These are phyloP conservation scores for Mycena belliarum DNA, from an alignment of 768 basidiomycete species.

Conservation along the genomic window DNA sequence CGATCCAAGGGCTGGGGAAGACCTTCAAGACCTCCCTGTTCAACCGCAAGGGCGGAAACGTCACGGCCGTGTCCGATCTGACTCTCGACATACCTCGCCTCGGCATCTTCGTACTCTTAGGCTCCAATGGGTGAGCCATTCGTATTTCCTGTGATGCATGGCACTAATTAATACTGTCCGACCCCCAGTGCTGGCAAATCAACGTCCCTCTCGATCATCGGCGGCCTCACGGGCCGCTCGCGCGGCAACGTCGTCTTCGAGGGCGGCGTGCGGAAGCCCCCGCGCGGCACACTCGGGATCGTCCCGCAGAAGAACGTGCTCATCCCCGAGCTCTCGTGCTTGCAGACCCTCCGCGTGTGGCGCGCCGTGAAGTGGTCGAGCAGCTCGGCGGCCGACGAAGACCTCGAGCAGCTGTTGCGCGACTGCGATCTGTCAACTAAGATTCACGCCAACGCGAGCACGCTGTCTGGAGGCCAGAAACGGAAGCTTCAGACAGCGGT, in stretches of 20 bases:
- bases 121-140: slow-evolving; percentile 60
- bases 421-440: slow-evolving; percentile 78
- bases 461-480: slow-evolving; percentile 80
- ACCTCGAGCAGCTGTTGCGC: slow-evolving; percentile 61
- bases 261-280: slow-evolving; percentile 52
- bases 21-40: slow-evolving; percentile 54
- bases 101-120: slow-evolving; percentile 78
- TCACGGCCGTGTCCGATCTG: slow-evolving; percentile 68
- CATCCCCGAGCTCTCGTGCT: slow-evolving; percentile 72
- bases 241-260: slow-evolving; percentile 59
- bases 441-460: slow-evolving; percentile 63
- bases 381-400: slow-evolving; percentile 47
- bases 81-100: slow-evolving; percentile 67
- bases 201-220: slow-evolving; percentile 67
- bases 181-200: slow-evolving; percentile 83
- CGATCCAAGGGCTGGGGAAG: slow-evolving; percentile 61
- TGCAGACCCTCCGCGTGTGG: slow-evolving; percentile 76
- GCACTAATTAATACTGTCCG: not conserved
- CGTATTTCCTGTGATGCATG: not conserved
- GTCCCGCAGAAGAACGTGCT: slow-evolving; percentile 79
- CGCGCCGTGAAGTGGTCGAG: slow-evolving; percentile 66
- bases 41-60: slow-evolving; percentile 43
- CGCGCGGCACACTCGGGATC: slow-evolving; percentile 70
- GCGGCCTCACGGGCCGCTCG: slow-evolving; percentile 58
- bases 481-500: slow-evolving; percentile 81